A percentile compares a stretch with the other conserved stretches of the same genome.
Conservation (phyloP, 495 filamentous ascomycete species). For the Daldinia bambusicola region DNA sequence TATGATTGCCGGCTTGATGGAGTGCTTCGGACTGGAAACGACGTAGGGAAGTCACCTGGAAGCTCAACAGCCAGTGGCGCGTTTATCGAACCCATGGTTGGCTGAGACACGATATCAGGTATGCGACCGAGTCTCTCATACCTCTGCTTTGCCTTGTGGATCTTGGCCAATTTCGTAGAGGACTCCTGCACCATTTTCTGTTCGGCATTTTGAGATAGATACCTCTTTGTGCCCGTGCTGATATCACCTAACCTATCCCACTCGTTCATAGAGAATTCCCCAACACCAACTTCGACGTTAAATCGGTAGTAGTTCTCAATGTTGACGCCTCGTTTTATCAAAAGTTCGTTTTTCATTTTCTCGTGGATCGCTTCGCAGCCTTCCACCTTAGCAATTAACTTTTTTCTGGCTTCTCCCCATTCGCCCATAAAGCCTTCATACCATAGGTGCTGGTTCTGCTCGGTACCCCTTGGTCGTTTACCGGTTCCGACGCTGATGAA, state of each 20-base stretch:
- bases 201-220: constrained; percentile 77
- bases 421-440: constrained; percentile 93
- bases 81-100: constrained; percentile 49
- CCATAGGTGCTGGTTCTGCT: constrained; percentile 77
- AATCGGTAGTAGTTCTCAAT: constrained; percentile 96
- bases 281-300: constrained; percentile 96
- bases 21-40: constrained; percentile 44
- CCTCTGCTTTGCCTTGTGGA: constrained; percentile 71
- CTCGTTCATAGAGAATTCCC: constrained; percentile 98
- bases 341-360: constrained; percentile 77
- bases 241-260: constrained; percentile 95
- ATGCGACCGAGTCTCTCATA: constrained; percentile 50
- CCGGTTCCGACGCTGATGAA: constrained; percentile 94
- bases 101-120: constrained; percentile 47
- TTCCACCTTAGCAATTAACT: constrained; percentile 89
- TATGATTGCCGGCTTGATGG: constrained; percentile 58
- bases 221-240: constrained; percentile 86
- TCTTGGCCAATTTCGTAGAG: constrained; percentile 84
- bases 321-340: constrained; percentile 80
- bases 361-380: constrained; percentile 93
- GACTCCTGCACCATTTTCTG: constrained; percentile 78
- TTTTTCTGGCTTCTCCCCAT: constrained; percentile 87
- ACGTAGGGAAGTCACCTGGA: constrained; percentile 56
- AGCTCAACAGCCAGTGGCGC: constrained; percentile 59
- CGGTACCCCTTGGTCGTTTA: constrained; percentile 79